A percentile compares a stretch with the other conserved stretches of the same genome.
Evolutionary conservation across 345 rosid genomes (phyloP).

Genomic region (Salix exigua): DNA sequence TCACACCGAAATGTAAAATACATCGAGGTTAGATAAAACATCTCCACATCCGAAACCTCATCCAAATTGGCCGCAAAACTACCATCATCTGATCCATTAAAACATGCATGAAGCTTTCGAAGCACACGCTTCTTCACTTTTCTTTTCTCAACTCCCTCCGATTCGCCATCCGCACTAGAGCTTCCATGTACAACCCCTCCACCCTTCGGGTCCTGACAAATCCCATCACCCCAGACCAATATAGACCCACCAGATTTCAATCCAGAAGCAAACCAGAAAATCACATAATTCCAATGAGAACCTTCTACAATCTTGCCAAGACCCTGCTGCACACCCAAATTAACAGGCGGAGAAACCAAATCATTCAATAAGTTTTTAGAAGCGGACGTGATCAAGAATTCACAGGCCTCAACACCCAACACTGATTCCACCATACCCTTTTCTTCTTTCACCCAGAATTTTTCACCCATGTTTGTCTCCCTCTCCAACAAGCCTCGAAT

Average conservation of each 20-base stretch:
- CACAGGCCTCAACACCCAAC: conserved; percentile 69
- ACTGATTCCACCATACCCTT: conserved; percentile 69
- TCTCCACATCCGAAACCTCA: conserved; percentile 57
- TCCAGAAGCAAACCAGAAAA: conserved; percentile 61
- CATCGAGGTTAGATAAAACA: conserved; percentile 68
- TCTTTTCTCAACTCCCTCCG: conserved; percentile 43
- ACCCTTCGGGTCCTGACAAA: conserved; percentile 41
- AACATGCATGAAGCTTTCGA: conserved; percentile 56
- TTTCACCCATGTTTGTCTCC: conserved; percentile 53
- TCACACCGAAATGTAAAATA: conserved; percentile 62
- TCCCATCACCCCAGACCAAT: conserved; percentile 87
- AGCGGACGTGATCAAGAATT: conserved; percentile 56
- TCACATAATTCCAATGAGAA: conserved; percentile 72
- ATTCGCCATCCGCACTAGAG: conserved; percentile 25
- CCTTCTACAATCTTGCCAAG: conserved; percentile 61
- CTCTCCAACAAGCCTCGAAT: conserved; percentile 12
- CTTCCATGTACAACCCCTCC: conserved; percentile 34
- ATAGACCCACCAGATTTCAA: conserved; percentile 61
- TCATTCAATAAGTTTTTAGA: conserved; percentile 36
- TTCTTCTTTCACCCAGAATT: conserved; percentile 63
- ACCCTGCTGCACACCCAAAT: conserved; percentile 57
- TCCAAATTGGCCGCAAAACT: conserved; percentile 37
- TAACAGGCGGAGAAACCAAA: conserved; percentile 43
- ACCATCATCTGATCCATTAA: conserved; percentile 44
- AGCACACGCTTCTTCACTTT: conserved; percentile 60